phyloP scores from a whole-genome alignment of 2,329 filamentous ascomycete genomes.

The Aspergillus caelatus region DNA sequence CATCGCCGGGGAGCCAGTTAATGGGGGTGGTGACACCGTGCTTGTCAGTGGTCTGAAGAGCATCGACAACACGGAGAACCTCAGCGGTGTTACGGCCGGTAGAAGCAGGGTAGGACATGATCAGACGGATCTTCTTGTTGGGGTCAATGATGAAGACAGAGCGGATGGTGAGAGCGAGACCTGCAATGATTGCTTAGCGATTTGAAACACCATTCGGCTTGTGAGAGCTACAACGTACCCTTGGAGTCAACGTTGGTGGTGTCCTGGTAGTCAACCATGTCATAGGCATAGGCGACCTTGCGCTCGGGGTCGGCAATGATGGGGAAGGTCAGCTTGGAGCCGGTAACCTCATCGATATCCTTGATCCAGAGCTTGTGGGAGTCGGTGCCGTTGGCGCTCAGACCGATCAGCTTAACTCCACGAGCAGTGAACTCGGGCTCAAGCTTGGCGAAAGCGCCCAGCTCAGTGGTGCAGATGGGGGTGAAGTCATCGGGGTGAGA shows the following conservation, averaged over 20 bases:
- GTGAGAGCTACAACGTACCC: conserved; percentile 38
- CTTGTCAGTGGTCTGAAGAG: conserved; percentile 83
- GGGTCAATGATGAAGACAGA: conserved; percentile 96
- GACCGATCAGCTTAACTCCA: conserved; percentile 86
- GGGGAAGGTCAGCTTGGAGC: conserved; percentile 72
- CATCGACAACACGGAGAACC: conserved; percentile 78
- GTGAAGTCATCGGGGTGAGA: conserved; percentile 81
- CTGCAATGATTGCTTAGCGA: conserved; percentile 13
- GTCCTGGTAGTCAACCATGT: conserved; percentile 86
- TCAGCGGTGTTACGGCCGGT: conserved; percentile 83
- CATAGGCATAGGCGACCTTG: conserved; percentile 75
- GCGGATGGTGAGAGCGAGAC: conserved; percentile 88
- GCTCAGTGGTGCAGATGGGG: conserved; percentile 93
- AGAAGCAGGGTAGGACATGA: conserved; percentile 89
- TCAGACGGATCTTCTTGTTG: conserved; percentile 88
- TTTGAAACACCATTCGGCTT: neutral
- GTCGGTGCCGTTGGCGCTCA: conserved; percentile 80
- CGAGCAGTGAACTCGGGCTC: conserved; percentile 87
- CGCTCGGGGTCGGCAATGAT: conserved; percentile 82
- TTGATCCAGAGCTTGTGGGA: conserved; percentile 88
- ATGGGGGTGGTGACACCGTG: conserved; percentile 87
- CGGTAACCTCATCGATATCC: conserved; percentile 81
- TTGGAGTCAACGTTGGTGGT: conserved; percentile 79
- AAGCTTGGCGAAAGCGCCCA: conserved; percentile 90
- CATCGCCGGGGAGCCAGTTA: conserved; percentile 86